A percentile compares a stretch with the other conserved stretches of the same genome.
Evolutionary conservation across 768 basidiomycete species (phyloP).

Genomic region (Boletus rubescentipes): DNA sequence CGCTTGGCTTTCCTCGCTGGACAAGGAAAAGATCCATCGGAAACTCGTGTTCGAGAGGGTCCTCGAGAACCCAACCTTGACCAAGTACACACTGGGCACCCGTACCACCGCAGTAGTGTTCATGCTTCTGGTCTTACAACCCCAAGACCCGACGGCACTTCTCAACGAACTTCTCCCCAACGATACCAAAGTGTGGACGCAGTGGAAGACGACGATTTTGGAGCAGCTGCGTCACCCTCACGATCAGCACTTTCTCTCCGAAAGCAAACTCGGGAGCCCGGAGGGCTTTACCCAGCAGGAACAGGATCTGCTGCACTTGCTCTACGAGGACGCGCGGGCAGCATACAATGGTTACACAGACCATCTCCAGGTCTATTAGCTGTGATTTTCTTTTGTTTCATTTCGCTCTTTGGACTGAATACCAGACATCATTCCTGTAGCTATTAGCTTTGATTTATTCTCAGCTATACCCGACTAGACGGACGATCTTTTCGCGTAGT

Average conservation of each 20-base stretch:
- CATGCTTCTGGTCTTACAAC: conserved; percentile 9
- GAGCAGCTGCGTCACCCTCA: background rate
- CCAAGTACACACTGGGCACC: conserved; percentile 15
- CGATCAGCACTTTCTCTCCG: background rate
- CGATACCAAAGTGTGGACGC: conserved; percentile 20
- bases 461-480: too few species aligned
- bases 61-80: conserved; percentile 12
- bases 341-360: conserved; percentile 18
- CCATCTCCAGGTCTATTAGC: background rate
- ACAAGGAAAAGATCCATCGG: conserved; percentile 21
- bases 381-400: background rate
- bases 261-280: background rate
- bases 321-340: conserved; percentile 13
- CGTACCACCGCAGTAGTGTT: conserved; percentile 21
- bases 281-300: conserved; percentile 11
- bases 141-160: conserved; percentile 2
- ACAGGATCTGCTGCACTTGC: conserved; percentile 3
- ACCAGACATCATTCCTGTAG: too few species aligned
- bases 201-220: conserved; percentile 16
- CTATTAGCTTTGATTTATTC: too few species aligned
- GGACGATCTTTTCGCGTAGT: too few species aligned
- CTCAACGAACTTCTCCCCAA: conserved; percentile 20
- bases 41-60: conserved; percentile 13
- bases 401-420: too few species aligned
- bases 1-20: conserved; percentile 28